These are phyloP conservation scores for Teunomyces kruisii DNA, from an alignment of 805 yeast genomes.

Conservation along the genomic window DNA sequence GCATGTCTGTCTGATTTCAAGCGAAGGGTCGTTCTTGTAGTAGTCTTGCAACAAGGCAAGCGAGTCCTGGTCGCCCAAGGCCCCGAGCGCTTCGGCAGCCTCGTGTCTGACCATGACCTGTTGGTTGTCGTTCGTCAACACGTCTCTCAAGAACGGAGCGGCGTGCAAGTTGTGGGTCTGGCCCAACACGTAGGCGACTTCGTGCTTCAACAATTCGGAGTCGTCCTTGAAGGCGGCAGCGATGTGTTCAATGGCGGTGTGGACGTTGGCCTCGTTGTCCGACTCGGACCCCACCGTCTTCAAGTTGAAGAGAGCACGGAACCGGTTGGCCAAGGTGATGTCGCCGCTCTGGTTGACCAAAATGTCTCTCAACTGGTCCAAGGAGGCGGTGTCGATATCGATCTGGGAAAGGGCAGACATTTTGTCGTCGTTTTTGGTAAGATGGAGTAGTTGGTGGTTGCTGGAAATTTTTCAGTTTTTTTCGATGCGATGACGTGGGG, in stretches of 20 bases:
- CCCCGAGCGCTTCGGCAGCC: conserved; percentile 99
- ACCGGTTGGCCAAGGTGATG: conserved; percentile 77
- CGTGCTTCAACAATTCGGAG: conserved; percentile 92
- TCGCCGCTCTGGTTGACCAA: conserved; percentile 65
- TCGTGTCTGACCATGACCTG: conserved; percentile 98
- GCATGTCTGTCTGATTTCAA: conserved; percentile 95
- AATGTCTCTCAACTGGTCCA: conserved; percentile 73
- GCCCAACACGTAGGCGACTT: conserved; percentile 95
- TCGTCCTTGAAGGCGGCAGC: conserved; percentile 78
- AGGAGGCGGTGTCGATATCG: conserved; percentile 39
- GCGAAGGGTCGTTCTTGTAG: conserved; percentile 67
- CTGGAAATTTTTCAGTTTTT: too few species aligned
- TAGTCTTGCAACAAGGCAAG: conserved; percentile 64
- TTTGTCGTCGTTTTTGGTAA: neutral
- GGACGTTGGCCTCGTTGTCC: conserved; percentile 51
- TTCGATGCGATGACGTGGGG: too few species aligned
- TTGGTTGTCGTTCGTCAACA: conserved; percentile 64
- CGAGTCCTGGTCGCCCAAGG: conserved; percentile 80
- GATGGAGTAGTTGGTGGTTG: neutral
- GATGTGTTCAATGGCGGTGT: conserved; percentile 73
- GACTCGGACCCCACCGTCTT: conserved; percentile 84
- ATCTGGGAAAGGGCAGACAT: conserved; percentile 14
- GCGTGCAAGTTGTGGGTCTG: conserved; percentile 86
- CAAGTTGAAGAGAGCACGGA: conserved; percentile 90
- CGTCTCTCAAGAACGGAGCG: conserved; percentile 71